Percentiles rank a stretch among this genome's conserved stretches.
Evolutionary conservation across 257 asterid genomes (phyloP).

Genomic region (Henckelia pumila): DNA sequence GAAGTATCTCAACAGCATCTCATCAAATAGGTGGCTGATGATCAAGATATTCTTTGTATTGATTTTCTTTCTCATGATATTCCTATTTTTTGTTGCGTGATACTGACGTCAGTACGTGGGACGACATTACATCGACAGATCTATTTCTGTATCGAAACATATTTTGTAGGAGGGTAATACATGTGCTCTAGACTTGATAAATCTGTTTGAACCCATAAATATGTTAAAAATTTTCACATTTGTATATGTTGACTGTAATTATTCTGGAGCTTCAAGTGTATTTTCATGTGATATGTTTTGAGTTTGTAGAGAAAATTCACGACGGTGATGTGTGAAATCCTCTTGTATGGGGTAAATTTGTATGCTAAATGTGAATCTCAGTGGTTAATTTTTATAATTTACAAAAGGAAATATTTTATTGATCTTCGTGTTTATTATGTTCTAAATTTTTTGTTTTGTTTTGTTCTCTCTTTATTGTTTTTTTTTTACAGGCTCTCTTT

Average conservation of each 20-base stretch:
- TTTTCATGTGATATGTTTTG: not conserved
- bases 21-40: slow-evolving; percentile 97
- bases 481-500: not conserved
- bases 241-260: slow-evolving; percentile 22
- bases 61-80: slow-evolving; percentile 86
- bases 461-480: too few relatives aligned
- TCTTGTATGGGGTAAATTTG: not conserved
- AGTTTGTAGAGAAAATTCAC: slow-evolving; percentile 14
- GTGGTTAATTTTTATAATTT: not conserved
- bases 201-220: not conserved
- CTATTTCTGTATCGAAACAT: not conserved
- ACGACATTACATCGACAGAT: not conserved
- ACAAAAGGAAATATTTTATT: not conserved
- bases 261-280: slow-evolving; percentile 24
- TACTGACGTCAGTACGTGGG: not conserved
- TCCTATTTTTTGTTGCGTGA: slow-evolving; percentile 89
- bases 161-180: not conserved
- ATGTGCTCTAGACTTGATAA: slow-evolving; percentile 2
- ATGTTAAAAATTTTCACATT: not conserved
- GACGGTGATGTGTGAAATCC: not conserved
- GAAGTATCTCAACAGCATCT: slow-evolving; percentile 89
- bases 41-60: slow-evolving; percentile 88
- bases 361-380: not conserved
- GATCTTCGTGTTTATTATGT: not conserved
- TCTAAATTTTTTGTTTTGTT: not conserved